Conservation (phyloP, 148 eudicot genomes). For the Amaranthus cruentus region DNA sequence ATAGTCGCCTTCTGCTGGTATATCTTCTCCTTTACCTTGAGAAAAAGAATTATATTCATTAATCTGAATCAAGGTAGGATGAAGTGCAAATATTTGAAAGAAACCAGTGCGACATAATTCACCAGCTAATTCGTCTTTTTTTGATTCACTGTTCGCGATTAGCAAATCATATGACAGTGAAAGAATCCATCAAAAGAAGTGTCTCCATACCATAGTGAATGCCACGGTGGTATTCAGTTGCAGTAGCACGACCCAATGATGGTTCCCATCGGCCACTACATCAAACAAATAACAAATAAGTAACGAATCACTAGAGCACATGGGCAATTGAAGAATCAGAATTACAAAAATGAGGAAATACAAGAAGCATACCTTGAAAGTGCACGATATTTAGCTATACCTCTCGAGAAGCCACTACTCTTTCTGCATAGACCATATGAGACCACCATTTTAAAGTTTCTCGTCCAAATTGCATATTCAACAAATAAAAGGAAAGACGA, state of each 20-base stretch:
- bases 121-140: too few species aligned
- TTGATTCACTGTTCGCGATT: too few species aligned
- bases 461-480: slow-evolving; percentile 4
- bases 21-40: slow-evolving; percentile 61
- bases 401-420: slow-evolving; percentile 97
- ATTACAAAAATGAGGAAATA: not conserved
- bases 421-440: slow-evolving; percentile 59
- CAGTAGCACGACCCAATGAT: slow-evolving; percentile 61
- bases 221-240: slow-evolving; percentile 58
- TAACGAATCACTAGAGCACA: too few species aligned
- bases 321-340: not conserved
- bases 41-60: not conserved
- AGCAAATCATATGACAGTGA: not conserved
- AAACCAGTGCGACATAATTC: too few species aligned
- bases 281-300: slow-evolving; percentile 5
- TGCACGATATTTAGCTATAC: slow-evolving; percentile 81
- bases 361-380: slow-evolving; percentile 63
- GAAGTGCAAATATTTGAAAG: not conserved
- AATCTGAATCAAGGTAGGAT: not conserved
- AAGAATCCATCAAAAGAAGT: slow-evolving; percentile 3
- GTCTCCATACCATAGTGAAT: slow-evolving; percentile 53
- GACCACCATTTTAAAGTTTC: slow-evolving; percentile 22
- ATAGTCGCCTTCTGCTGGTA: slow-evolving; percentile 53
- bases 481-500: not conserved
- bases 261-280: slow-evolving; percentile 75